phyloP scores from a whole-genome alignment of 208 protist species.

The Herpetomonas samuelpessoai region DNA sequence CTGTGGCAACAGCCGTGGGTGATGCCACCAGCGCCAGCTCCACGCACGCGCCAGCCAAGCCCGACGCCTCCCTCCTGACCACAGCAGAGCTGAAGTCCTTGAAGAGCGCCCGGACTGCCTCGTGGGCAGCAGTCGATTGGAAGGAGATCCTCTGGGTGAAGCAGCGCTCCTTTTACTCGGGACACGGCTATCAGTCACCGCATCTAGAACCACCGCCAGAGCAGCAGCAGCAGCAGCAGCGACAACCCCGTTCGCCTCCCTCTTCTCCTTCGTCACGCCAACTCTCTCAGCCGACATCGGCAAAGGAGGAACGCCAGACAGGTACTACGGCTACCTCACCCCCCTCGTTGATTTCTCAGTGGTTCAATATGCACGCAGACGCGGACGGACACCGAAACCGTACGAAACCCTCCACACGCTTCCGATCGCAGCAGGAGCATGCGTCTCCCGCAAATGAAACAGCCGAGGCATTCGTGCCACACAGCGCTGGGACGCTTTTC shows the following conservation, averaged over 20 bases:
- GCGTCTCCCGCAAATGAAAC: no score
- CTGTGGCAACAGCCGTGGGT: neutral
- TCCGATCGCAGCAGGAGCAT: no score
- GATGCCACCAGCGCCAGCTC: neutral
- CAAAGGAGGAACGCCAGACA: no score
- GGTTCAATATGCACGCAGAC: no score
- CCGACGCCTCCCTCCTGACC: neutral
- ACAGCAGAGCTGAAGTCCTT: neutral
- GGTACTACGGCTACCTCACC: no score
- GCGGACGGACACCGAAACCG: no score
- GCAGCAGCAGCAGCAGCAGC: constrained; percentile 13
- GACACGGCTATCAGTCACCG: neutral
- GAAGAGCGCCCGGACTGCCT: neutral
- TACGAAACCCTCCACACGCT: no score
- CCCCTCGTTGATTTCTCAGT: no score
- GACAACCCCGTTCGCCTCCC: neutral
- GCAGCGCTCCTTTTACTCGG: constrained; percentile 1
- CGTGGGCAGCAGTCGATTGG: neutral
- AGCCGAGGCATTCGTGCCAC: no score
- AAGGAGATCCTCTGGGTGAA: neutral
- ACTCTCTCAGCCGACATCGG: no score
- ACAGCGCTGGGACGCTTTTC: constrained; percentile 7
- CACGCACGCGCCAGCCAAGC: neutral
- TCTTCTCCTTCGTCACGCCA: no score
- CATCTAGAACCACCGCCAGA: constrained; percentile 3